Base-by-base conservation (phyloP, 2,329 filamentous ascomycete species). In the Teratosphaeria nubilosa region DNA sequence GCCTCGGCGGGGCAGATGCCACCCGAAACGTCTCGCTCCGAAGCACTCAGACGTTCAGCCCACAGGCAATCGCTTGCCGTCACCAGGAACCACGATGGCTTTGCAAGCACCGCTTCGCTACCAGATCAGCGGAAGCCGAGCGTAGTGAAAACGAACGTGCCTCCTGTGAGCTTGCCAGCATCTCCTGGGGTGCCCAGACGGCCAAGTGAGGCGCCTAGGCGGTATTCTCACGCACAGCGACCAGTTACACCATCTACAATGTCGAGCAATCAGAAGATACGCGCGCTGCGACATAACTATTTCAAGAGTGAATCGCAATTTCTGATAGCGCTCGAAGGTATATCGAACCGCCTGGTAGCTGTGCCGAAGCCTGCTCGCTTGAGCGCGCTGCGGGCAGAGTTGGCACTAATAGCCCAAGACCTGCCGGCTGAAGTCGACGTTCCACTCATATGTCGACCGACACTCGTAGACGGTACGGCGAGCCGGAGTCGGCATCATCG, bases 401-500 rank as follows among this genome's bases (percentile, higher is more conserved):
- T 94, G 60, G 89, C 88, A 14, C 78, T 94, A 37, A 88, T 94
- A 62, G 86, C 86, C 1, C 87, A 90, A 67, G 89, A 94, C 68
- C 75, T 94, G 51, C 89, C 89, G 0, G 87, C 89, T 3, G 89
- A 94, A 72, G 85, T 94, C 16, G 89, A 94, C 66, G 88, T 94
- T 57, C 89, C 89, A 0, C 80, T 91, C 9, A 88, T 94, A 57
- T 91, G 87, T 64, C 88, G 89, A 16, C 86, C 88, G 0, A 86
- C 85, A 0, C 74, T 92, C 54, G 80, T 87, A 11, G 82, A 89
- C 72, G 87, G 89, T 24, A 81, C 83, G n/a, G 83, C 88, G 1
- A 83, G 86, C 27, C 85, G 84, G 68, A 91, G 88, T 68, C 83
- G 82, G 57, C 90, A 94, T 70, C 89, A 94, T 69, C 84, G 89